Evolutionary conservation across 345 rosid species (phyloP).

Genomic region (Salix dunnii): DNA sequence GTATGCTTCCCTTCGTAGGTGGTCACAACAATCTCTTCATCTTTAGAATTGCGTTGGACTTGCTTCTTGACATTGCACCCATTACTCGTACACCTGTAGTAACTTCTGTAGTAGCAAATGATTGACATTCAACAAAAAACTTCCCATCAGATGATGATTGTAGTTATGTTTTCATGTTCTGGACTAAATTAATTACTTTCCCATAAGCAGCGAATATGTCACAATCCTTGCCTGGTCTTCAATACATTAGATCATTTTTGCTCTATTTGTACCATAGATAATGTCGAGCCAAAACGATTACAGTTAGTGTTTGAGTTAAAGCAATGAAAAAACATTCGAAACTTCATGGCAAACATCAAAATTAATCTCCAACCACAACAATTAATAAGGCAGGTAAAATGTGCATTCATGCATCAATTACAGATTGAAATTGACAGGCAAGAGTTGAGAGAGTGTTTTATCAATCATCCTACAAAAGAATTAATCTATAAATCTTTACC

Average conservation of each 20-base stretch:
- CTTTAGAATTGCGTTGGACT: conserved; percentile 41
- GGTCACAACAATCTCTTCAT: conserved; percentile 43
- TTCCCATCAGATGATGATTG: neutral
- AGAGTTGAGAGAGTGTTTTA: neutral
- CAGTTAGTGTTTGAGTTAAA: neutral
- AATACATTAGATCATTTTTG: neutral
- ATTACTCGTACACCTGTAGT: conserved; percentile 41
- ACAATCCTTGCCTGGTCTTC: neutral
- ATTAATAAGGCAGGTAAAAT: neutral
- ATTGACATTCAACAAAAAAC: neutral
- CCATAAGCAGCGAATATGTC: neutral
- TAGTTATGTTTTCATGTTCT: neutral
- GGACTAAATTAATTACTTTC: neutral
- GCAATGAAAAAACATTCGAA: neutral
- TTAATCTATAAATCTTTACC: neutral
- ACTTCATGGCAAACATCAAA: neutral
- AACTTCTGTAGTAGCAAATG: conserved; percentile 32
- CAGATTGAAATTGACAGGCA: neutral
- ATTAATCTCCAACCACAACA: neutral
- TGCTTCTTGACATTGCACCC: conserved; percentile 54
- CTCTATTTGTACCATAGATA: neutral
- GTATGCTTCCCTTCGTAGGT: conserved; percentile 48
- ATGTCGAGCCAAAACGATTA: neutral
- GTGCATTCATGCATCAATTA: neutral
- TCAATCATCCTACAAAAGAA: neutral